Evolutionary conservation across 257 asterid genomes (phyloP).

Genomic region (Avicennia marina): DNA sequence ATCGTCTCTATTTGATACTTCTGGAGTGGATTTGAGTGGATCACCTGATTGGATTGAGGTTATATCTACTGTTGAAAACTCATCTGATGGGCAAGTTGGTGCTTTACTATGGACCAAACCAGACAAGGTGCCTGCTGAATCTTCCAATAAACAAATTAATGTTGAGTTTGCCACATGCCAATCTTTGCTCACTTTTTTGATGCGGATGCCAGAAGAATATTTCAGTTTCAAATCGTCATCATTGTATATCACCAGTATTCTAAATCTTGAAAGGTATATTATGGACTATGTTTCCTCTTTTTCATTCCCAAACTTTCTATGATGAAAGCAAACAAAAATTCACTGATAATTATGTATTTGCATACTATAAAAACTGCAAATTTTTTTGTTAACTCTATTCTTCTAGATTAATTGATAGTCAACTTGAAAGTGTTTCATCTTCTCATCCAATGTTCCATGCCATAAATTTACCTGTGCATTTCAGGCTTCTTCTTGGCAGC

Average conservation of each 20-base stretch:
- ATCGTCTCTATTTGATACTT: conserved; percentile 41
- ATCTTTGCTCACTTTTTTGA: conserved; percentile 53
- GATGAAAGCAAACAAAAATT: conserved; percentile 12
- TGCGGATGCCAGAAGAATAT: conserved; percentile 74
- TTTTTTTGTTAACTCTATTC: not conserved
- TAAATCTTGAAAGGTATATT: conserved; percentile 79
- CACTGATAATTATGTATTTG: not conserved
- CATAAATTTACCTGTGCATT: conserved; percentile 24
- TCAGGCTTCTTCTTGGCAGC: conserved; percentile 75
- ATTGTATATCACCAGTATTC: conserved; percentile 54
- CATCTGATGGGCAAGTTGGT: conserved; percentile 22
- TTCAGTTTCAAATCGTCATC: conserved; percentile 53
- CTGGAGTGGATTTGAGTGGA: conserved; percentile 48
- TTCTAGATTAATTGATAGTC: not conserved
- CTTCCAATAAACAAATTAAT: conserved; percentile 28
- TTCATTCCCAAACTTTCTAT: conserved; percentile 10
- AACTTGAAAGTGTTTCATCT: conserved; percentile 8
- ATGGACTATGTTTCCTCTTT: conserved; percentile 12
- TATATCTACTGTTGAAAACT: conserved; percentile 35
- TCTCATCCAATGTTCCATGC: conserved; percentile 14
- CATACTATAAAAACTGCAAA: conserved; percentile 6
- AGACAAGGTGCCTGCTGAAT: conserved; percentile 27
- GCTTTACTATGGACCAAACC: conserved; percentile 20
- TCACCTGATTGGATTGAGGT: conserved; percentile 58
- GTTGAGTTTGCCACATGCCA: conserved; percentile 42